Percentiles rank a stretch among this genome's conserved stretches.
Evolutionary conservation across 164 flowering plant species (phyloP).

Genomic region (Macadamia tetraphylla): DNA sequence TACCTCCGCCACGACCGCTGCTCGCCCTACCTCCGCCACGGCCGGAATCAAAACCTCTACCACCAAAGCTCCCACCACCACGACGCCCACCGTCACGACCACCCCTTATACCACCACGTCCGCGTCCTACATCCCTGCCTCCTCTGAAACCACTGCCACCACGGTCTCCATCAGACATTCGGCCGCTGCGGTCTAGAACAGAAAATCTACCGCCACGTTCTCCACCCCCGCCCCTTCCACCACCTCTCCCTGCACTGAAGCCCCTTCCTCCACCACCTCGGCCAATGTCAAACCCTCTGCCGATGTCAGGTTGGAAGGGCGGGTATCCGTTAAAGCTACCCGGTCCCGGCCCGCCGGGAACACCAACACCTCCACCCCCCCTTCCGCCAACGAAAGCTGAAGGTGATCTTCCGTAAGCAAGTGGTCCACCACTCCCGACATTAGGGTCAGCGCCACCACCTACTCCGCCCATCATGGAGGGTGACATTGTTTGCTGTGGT

Average conservation of each 20-base stretch:
- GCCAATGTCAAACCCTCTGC: conserved; percentile 30
- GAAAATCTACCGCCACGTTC: conserved; percentile 10
- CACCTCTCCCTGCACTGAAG: conserved; percentile 15
- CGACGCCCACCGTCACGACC: conserved; percentile 25
- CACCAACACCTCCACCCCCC: conserved; percentile 16
- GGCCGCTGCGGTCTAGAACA: conserved; percentile 9
- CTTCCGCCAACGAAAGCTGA: conserved; percentile 12
- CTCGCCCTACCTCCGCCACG: conserved; percentile 19
- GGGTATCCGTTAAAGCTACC: conserved; percentile 19
- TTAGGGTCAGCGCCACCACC: conserved; percentile 18
- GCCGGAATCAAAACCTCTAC: too few species aligned
- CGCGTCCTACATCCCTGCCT: conserved; percentile 11
- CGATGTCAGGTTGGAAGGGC: conserved; percentile 32
- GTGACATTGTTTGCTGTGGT: conserved; percentile 23
- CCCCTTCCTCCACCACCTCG: conserved; percentile 25
- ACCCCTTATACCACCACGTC: conserved; percentile 18
- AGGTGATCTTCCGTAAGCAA: conserved; percentile 29
- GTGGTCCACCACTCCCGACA: conserved; percentile 35
- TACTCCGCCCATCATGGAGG: conserved; percentile 20
- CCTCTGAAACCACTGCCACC: conserved; percentile 1
- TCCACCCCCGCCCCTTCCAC: neutral
- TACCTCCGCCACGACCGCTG: conserved; percentile 29
- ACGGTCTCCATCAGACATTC: conserved; percentile 9
- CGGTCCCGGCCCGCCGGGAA: neutral
- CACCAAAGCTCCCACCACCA: conserved; percentile 10